Evolutionary conservation across 768 basidiomycete genomes (phyloP).

Genomic region (Ramaria sp.): DNA sequence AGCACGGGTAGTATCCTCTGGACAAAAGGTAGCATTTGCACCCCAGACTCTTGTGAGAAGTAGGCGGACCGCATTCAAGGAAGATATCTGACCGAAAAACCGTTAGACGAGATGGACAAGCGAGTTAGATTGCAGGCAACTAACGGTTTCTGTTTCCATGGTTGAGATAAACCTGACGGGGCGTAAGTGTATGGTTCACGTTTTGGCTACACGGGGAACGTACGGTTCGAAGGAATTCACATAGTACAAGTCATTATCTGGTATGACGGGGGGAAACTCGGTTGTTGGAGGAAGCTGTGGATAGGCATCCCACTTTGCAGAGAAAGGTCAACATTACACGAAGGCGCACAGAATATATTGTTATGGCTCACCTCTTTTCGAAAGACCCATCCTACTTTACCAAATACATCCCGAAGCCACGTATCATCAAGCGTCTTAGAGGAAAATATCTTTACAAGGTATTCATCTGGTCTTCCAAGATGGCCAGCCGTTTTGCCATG

Average conservation of each 20-base stretch:
- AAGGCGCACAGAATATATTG: background rate
- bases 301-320: conserved; percentile 68
- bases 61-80: conserved; percentile 75
- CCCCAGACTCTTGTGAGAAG: conserved; percentile 65
- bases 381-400: conserved; percentile 68
- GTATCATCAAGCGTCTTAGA: conserved; percentile 50
- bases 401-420: conserved; percentile 61
- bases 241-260: conserved; percentile 76
- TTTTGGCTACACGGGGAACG: conserved; percentile 21
- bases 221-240: conserved; percentile 88
- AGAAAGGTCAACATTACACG: conserved; percentile 5
- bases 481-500: conserved; percentile 41
- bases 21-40: conserved; percentile 46
- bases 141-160: conserved; percentile 87
- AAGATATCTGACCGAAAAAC: conserved; percentile 24
- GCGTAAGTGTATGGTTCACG: background rate
- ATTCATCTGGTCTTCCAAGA: conserved; percentile 33
- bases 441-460: conserved; percentile 86
- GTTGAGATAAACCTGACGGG: conserved; percentile 63
- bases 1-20: conserved; percentile 26
- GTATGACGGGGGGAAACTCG: conserved; percentile 66
- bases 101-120: background rate
- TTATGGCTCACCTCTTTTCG: conserved; percentile 53
- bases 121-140: background rate
- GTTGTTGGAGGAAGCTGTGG: conserved; percentile 58